Evolutionary conservation across 1,284 basidiomycete species (phyloP), one percentile per base, ranked within the genome.

Genomic region (Rhodotorula sp.): DNA sequence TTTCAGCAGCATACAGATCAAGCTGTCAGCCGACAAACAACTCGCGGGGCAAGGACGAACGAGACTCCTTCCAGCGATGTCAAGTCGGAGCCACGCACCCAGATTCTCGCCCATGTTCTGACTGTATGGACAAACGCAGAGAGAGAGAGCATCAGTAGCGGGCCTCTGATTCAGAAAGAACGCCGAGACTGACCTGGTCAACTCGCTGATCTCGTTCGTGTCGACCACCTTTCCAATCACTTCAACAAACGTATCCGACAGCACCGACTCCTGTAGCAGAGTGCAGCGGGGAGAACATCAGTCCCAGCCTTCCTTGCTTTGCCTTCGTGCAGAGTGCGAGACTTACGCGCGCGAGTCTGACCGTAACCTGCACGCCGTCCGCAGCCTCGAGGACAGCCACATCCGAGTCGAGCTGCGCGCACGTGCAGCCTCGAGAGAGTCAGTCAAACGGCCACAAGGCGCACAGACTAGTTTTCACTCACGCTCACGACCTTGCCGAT

Each of bases 401-500:
- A 14, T 86, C 86, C n/a, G 84, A 85, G 26, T 85, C 83, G 67
- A 87, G 81, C 88, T 90, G 67, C 15, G 68, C 20, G 48, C 23
- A 8, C 6, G 23, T 8, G 34, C 8, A 49, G 15, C 12, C 8
- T 2, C 18, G 23, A 65, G 60, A 49, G 14, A n/a, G 21, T 3
- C 6, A 18, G 12, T 23, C 7, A 5, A 7, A 10, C 29, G 2
- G 15, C 4, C 2, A 21, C 3, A 10, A 10, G 6, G 43, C 34
- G 18, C 21, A 3, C 43, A 51, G 26, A 63, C 29, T n/a, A 29
- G 8, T 43, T 10, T 43, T 12, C 21, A 80, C 85, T 70, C 74
- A 90, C 90, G 76, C 84, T 86, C 68, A 91, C 77, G 34, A 89
- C 83, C 81, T 91, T 91, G 76, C 88, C 89, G 0, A 88, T 84